Conservation (phyloP, 352 stramenopile genomes). For the Pythium apleroticum region DNA sequence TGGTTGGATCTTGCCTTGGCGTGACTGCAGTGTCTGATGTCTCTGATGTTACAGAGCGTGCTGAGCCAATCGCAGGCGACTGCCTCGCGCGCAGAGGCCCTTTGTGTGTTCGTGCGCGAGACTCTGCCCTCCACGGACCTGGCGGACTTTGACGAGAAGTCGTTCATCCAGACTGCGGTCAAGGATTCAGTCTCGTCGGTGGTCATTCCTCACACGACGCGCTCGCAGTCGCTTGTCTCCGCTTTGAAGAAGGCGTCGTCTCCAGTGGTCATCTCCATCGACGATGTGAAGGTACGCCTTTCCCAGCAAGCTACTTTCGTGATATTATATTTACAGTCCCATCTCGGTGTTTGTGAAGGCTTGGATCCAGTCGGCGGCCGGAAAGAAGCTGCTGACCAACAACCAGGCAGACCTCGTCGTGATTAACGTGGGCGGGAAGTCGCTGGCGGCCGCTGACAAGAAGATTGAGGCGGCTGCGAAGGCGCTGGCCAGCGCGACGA, state of each 20-base stretch:
- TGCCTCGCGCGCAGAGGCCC: slow-evolving; percentile 35
- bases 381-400: slow-evolving; percentile 43
- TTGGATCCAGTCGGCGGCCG: slow-evolving; percentile 25
- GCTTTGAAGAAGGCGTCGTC: slow-evolving; percentile 18
- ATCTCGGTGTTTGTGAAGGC: too few relatives aligned
- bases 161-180: slow-evolving; percentile 53
- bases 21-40: background rate
- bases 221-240: slow-evolving; percentile 36
- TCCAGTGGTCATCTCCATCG: slow-evolving; percentile 23
- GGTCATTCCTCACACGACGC: slow-evolving; percentile 73
- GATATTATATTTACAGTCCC: too few relatives aligned
- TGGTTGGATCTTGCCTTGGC: background rate
- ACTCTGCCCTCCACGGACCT: slow-evolving; percentile 48
- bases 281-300: slow-evolving; percentile 27
- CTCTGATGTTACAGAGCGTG: slow-evolving; percentile 31
- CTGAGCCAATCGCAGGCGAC: slow-evolving; percentile 28
- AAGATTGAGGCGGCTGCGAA: slow-evolving; percentile 43
- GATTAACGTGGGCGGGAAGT: slow-evolving; percentile 46
- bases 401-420: slow-evolving; percentile 63
- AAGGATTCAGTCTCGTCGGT: slow-evolving; percentile 53
- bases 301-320: too few relatives aligned
- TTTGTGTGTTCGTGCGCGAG: slow-evolving; percentile 60
- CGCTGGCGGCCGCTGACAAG: slow-evolving; percentile 40
- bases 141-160: slow-evolving; percentile 34
- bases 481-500: slow-evolving; percentile 36